Evolutionary conservation across 2,329 filamentous ascomycete genomes (phyloP), one percentile per base, ranked within the genome.

Genomic region (Colletotrichum brevisporum): DNA sequence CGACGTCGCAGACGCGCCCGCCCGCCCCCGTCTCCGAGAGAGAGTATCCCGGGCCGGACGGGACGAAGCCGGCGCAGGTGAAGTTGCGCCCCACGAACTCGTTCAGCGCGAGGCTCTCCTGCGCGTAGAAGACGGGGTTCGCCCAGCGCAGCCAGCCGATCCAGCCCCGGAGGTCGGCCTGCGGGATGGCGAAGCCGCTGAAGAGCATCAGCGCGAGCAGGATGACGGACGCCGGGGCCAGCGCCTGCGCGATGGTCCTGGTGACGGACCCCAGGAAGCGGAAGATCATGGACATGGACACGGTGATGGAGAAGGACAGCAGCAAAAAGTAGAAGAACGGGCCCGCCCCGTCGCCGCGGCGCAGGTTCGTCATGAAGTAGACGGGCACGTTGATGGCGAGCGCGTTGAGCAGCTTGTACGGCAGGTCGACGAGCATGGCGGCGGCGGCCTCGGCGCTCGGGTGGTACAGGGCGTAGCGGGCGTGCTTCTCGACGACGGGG

Each of bases 81-180:
- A 87, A 91, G 0, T 81, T 69, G 5, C 87, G 83, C 24, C 83
- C 83, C 54, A 86, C 70, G 83, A 86, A 85, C 72, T 94, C 91
- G 71, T 92, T 94, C 0, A 88, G 78, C 67, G 92, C 79, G 2
- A 93, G 88, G 2, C 87, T 87, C 76, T 93, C 91, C 71, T 91
- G 92, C 1, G 87, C 85, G 73, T 92, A 93, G 0, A 80, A 74
- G 2, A 73, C 75, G 0, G 85, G 85, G 64, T 87, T 87, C 68
- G 87, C 74, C 62, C 85, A 88, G 72, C 83, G 88, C 13, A 90
- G 78, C 91, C 85, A 91, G 45, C 89, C 72, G 69, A 81, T 74
- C 79, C 79, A 82, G 5, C 74, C 76, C 18, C 76, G 77, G 75
- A 81, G 79, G n/a, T 68, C 79, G 3, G 77, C 75, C 5, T 78